Base-by-base conservation (phyloP, 192 early-diverging fungal species). In the Mortierella alpina region DNA sequence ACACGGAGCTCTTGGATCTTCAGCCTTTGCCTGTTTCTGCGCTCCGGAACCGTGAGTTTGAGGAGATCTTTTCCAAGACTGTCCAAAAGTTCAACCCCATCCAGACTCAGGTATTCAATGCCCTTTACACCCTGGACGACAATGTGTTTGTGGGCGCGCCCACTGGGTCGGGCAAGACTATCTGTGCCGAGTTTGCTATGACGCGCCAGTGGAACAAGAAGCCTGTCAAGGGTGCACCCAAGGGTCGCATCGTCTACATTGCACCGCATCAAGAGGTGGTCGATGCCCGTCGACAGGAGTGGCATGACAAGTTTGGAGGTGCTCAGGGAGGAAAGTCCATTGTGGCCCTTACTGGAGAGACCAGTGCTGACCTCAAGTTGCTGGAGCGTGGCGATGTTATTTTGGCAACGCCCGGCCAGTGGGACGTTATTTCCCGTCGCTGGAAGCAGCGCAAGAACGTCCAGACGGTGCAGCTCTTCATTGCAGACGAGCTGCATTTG, bases 381-480 rank as follows among this genome's bases (percentile, higher is more conserved):
- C 67, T 97, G 23, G 97, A 97, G 77, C 87, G 88, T 39, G 97
- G 96, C n/a, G 95, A 99, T 84, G 87, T 99, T 10, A 89, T 99
- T 46, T 85, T 98, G 48, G 85, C 91, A 40, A 99, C 98, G 14
- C 96, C 98, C 22, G 82, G 85, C 8, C 91, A 96, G 66, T 99
- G 97, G 97, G 98, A 99, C 82, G 91, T 92, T 70, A 83, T 99
- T 20, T 98, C 96, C 10, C 88, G 98, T 12, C 83, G 95, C 44
- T 99, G 98, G 98, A 95, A 95, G 67, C 95, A 96, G 86, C 89
- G 97, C 51, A 95, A 94, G 77, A 94, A 93, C 56, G 95, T 99
- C 46, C 95, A 96, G 67, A 94, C 91, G 4, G 85, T 99, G 0
- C 92, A 92, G 41, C 83, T 99, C 44, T 91, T 98, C 56, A 92